Base-by-base conservation (phyloP, 2,329 filamentous ascomycete genomes). In the Dendryphion nanum region DNA sequence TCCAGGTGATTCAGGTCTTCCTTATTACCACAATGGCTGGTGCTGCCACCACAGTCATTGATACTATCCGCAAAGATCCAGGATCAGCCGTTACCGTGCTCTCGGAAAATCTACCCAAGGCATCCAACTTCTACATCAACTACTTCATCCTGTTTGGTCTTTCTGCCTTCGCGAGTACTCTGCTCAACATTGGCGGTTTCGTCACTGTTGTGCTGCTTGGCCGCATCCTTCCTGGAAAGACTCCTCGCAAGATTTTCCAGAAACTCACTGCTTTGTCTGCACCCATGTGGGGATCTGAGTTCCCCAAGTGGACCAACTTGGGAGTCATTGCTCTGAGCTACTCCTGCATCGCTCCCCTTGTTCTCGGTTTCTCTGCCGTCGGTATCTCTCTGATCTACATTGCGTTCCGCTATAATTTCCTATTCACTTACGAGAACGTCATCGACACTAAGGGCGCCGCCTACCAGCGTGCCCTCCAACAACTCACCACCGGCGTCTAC, bases 1-100 rank as follows among this genome's bases (percentile, higher is more conserved):
- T 94, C 73, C 88, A 93, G 65, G 81, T 97, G 29, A 77, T 97
- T n/a, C 90, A 97, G 62, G 88, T 95, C 26, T 97, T 97, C 72
- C 71, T 97, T 41, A 81, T 97, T 35, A 83, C 88, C 0, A 96
- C 91, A 0, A 52, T 96, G 24, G 78, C 86, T 4, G 89, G 88
- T 15, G 83, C 89, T 1, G 89, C 89, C 4, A 81, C 88, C 1
- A 77, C 83, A 10, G 61, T 62, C 15, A 58, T 66, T 26, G 46
- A 57, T 21, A 47, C 79, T 6, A 81, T 94, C 28, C 70, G 83
- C 15, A 14, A 81, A 0, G 50, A 88, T 2, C 89, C 89, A 0
- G 61, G 69, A 2, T 66, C 64, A 0, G 79, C 79, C 8, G 79
- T 88, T 0, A 69, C 61, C 0, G 69, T 94, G 20, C 75, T 95